These are phyloP conservation scores for Lipomyces starkeyi DNA, from an alignment of 805 yeast species.

Conservation along the genomic window DNA sequence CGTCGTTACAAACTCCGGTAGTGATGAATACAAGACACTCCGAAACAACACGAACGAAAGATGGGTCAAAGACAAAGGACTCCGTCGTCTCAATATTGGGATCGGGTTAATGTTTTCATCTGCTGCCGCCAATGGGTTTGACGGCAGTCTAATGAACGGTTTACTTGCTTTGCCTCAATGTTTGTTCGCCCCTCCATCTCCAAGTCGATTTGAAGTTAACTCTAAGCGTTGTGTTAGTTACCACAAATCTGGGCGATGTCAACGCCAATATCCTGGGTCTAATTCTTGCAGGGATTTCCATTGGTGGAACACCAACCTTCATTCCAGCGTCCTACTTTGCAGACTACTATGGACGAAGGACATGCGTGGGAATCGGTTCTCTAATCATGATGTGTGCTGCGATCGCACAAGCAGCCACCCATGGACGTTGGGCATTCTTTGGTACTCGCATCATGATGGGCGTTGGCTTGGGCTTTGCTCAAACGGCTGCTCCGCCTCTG, in stretches of 20 bases:
- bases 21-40: neutral
- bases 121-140: slow-evolving; percentile 13
- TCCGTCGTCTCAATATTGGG: slow-evolving; percentile 12
- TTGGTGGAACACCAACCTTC: slow-evolving; percentile 13
- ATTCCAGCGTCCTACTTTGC: slow-evolving; percentile 20
- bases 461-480: slow-evolving; percentile 46
- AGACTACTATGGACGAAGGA: slow-evolving; percentile 16
- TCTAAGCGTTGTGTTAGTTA: neutral
- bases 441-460: slow-evolving; percentile 50
- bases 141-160: slow-evolving; percentile 14
- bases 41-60: neutral
- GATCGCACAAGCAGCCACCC: slow-evolving; percentile 50
- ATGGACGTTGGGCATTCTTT: slow-evolving; percentile 49
- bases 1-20: slow-evolving; percentile 2
- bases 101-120: slow-evolving; percentile 5
- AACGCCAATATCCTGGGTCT: slow-evolving; percentile 13
- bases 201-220: neutral
- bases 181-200: neutral
- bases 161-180: slow-evolving; percentile 5
- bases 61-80: slow-evolving; percentile 12
- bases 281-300: slow-evolving; percentile 14
- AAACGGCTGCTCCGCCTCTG: slow-evolving; percentile 13
- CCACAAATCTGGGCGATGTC: neutral
- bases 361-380: slow-evolving; percentile 23
- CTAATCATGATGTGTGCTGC: slow-evolving; percentile 44